Evolutionary conservation across 805 yeast species (phyloP), one percentile per base, ranked within the genome.

Genomic region (Saturnispora hagleri): DNA sequence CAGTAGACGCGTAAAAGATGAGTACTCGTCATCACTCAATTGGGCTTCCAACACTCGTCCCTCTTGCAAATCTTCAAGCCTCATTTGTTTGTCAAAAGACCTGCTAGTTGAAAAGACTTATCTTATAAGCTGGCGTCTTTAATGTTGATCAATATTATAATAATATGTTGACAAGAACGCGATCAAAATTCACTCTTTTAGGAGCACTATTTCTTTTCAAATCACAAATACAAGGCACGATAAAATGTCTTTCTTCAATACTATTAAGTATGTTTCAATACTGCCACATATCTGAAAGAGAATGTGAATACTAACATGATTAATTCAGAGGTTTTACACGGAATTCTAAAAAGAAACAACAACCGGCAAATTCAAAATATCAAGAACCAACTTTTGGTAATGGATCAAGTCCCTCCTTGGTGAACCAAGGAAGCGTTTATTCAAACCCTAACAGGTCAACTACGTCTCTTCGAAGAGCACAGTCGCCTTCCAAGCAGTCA

Each of bases 311-410:
- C 54, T 45, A 40, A 52, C 51, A 18, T 45, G 4, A 7, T 4
- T 6, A 4, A 4, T 46, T 15, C 52, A 76, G 81, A 63, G 82
- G 85, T 9, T 78, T 81, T 56, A 83, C 85, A n/a, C 74, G 85
- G 60, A 63, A 60, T 41, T 62, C 66, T 9, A 65, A 64, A 45
- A 68, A 68, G 59, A 68, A 67, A 53, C 59, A 60, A 42, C 66
- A 63, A 48, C 48, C 51, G n/a, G 49, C 35, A 20, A 55, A 53
- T 43, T 50, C 44, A 33, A 64, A 64, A 45, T 58, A 22, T 24
- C 45, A 45, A 31, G 60, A 58, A 20, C 54, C 60, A 8, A 49
- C 48, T 7, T 50, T 57, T 36, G 26, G 43, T 2, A 58, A 58
- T 45, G 58, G 57, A 43, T 58, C 61, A 10, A 53, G 28, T 27